These are phyloP conservation scores for Porphyrellus cyaneotinctus DNA, from an alignment of 768 basidiomycete species.

Conservation along the genomic window DNA sequence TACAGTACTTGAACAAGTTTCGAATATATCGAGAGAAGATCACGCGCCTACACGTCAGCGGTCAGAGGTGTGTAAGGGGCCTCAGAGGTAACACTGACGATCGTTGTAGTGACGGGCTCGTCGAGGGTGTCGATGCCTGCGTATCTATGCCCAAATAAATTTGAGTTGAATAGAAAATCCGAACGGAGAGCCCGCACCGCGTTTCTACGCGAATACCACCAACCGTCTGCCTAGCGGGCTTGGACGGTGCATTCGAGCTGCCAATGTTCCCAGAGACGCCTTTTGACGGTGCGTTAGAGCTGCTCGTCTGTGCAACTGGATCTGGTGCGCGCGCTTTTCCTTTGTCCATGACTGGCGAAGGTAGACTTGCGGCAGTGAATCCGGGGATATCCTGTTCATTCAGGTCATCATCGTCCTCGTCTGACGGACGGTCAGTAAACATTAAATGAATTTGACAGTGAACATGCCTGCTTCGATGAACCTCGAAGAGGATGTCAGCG, in stretches of 20 bases:
- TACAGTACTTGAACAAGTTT: slow-evolving; percentile 94
- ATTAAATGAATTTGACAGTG: neutral
- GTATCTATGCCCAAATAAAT: slow-evolving; percentile 39
- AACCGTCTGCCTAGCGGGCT: slow-evolving; percentile 56
- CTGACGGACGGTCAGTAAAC: slow-evolving; percentile 26
- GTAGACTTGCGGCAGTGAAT: slow-evolving; percentile 62
- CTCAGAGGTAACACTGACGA: slow-evolving; percentile 52
- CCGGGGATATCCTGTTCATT: slow-evolving; percentile 80
- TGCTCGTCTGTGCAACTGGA: slow-evolving; percentile 43
- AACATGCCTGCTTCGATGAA: slow-evolving; percentile 74
- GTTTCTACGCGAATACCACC: slow-evolving; percentile 90
- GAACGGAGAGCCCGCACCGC: slow-evolving; percentile 46
- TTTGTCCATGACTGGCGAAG: slow-evolving; percentile 51
- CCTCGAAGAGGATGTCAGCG: slow-evolving; percentile 60
- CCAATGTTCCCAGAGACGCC: slow-evolving; percentile 71
- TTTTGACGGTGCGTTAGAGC: slow-evolving; percentile 32
- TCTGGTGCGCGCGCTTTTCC: slow-evolving; percentile 66
- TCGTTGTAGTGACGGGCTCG: slow-evolving; percentile 85
- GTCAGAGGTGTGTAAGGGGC: slow-evolving; percentile 5
- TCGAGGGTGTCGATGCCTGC: slow-evolving; percentile 87
- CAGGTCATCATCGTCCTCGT: slow-evolving; percentile 73
- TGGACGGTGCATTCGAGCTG: slow-evolving; percentile 40
- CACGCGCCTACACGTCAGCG: slow-evolving; percentile 59
- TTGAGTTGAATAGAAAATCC: neutral
- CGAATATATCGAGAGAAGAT: slow-evolving; percentile 84